Conservation (phyloP, 257 asterid genomes). For the Solanum medicagineum region DNA sequence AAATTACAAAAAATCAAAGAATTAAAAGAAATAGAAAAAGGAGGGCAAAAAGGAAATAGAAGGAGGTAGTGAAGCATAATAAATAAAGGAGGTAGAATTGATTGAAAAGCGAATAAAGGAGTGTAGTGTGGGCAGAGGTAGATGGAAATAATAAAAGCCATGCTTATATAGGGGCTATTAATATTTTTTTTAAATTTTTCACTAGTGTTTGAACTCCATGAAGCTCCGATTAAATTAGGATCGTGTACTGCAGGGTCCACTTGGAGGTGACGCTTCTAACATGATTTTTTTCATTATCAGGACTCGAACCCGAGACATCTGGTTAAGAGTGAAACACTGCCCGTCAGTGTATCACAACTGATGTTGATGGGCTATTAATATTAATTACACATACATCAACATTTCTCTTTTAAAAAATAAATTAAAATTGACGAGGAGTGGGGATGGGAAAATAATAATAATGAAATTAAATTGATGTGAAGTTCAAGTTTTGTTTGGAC, state of each 20-base stretch:
- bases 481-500: too few relatives aligned
- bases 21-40: neutral
- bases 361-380: neutral
- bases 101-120: neutral
- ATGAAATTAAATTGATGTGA: too few relatives aligned
- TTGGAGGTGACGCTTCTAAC: too few relatives aligned
- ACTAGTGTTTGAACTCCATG: fast-evolving
- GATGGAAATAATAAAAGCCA: conserved; percentile 2
- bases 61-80: neutral
- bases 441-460: too few relatives aligned
- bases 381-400: neutral
- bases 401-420: neutral
- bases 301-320: fast-evolving
- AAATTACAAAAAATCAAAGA: neutral
- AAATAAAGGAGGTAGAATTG: neutral
- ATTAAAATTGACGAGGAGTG: neutral
- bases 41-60: neutral
- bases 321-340: too few relatives aligned
- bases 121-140: neutral
- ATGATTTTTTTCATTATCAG: too few relatives aligned
- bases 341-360: fast-evolving
- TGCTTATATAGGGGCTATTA: neutral
- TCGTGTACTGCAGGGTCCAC: too few relatives aligned
- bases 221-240: too few relatives aligned
- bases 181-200: neutral